These are phyloP conservation scores for Jatropha multifida DNA, from an alignment of 441 rosid genomes.

Conservation along the genomic window DNA sequence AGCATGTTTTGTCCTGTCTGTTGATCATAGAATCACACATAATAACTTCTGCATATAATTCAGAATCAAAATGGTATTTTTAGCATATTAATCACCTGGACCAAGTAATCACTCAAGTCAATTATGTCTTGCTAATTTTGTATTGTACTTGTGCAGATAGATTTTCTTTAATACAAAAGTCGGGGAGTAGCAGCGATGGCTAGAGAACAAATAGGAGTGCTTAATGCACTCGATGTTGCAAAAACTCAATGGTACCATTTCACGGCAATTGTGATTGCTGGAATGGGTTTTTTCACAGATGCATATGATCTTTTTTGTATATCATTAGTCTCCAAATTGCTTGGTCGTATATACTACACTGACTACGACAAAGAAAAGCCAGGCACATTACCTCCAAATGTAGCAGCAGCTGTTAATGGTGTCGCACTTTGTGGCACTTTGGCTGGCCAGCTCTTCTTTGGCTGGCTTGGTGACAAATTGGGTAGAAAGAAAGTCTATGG, in stretches of 20 bases:
- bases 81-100: neutral
- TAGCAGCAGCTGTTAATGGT: constrained; percentile 76
- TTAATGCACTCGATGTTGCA: constrained; percentile 69
- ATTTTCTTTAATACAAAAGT: neutral
- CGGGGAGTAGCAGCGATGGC: constrained; percentile 33
- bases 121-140: too few species aligned
- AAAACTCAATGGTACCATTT: constrained; percentile 86
- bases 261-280: constrained; percentile 72
- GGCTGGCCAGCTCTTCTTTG: constrained; percentile 79
- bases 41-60: neutral
- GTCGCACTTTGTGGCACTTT: constrained; percentile 76
- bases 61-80: neutral
- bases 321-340: constrained; percentile 74
- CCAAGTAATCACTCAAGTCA: neutral
- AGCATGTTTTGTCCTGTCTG: neutral
- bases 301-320: constrained; percentile 84
- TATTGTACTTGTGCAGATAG: neutral
- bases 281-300: constrained; percentile 91
- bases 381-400: constrained; percentile 65
- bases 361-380: constrained; percentile 51
- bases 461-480: constrained; percentile 82
- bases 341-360: constrained; percentile 73
- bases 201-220: constrained; percentile 46
- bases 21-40: neutral
- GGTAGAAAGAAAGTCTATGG: constrained; percentile 85